Evolutionary conservation across 352 stramenopile genomes (phyloP), one percentile per base, ranked within the genome.

Genomic region (Pythium dissotocum): DNA sequence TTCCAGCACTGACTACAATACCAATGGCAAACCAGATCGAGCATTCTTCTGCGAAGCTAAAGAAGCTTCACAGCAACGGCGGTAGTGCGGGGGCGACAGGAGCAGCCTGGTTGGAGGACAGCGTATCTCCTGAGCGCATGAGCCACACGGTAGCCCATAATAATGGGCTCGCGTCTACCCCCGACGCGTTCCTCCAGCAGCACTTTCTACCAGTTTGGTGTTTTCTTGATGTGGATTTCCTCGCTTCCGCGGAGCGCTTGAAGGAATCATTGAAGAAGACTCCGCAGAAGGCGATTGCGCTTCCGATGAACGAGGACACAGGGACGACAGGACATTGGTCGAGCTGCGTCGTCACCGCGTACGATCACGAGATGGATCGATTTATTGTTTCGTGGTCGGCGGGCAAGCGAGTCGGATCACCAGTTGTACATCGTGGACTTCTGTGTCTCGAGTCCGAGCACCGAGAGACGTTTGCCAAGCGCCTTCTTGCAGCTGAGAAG

Each of bases 311-410:
- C 38, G 82, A 90, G 40, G 40, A 44, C 2, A 85, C 77, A 8
- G 84, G 88, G 12, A 52, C 76, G 0, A 56, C 77, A 52, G 85
- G 86, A 2, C 89, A 83, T 42, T 96, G 88, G 86, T 93, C 88
- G 0, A 72, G 71, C 1, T 94, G 86, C 49, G 87, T 91, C 63
- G 83, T 93, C 42, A 94, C 85, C 6, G 76, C 83, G 0, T 91
- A 82, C 70, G 85, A 94, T 14, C 49, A 60, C 2, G 61, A 61
- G 0, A 30, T 87, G 14, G 63, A 70, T 32, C 71, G 79, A 9
- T 93, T 87, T 21, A 75, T 93, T 36, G 85, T 94, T 9, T 91
- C 85, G 1, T 94, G 88, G 85, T 77, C 80, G 14, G 85, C 80
- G 30, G 86, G 86, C 6, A 90, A 89, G 54, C 85, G 88, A 16